These are phyloP conservation scores for Carex myosuroides DNA, from an alignment of 176 grass and related monocot genomes.

Conservation along the genomic window DNA sequence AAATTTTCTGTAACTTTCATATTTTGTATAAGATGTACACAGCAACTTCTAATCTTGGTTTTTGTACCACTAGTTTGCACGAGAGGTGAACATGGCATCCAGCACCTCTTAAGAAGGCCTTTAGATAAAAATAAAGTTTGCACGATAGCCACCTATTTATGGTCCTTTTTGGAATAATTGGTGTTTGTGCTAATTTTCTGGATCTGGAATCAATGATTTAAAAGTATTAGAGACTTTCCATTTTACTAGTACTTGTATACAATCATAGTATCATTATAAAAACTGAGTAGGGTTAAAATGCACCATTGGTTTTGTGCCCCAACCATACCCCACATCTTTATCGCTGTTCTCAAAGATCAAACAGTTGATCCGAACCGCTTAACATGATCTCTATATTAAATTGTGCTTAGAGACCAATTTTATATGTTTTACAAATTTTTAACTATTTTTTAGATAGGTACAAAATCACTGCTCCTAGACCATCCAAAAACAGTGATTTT, in stretches of 20 bases:
- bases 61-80: background rate
- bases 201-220: background rate
- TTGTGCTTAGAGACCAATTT: no score
- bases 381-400: no score
- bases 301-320: no score
- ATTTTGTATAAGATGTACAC: conserved; percentile 5
- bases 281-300: background rate
- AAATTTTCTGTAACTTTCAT: conserved; percentile 11
- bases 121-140: background rate
- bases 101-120: background rate
- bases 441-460: no score
- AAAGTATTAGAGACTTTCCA: background rate
- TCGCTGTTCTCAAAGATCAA: no score
- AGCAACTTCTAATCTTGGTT: background rate
- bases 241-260: background rate
- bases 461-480: no score
- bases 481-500: no score
- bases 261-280: background rate
- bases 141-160: background rate
- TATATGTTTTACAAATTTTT: no score
- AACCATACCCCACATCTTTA: no score
- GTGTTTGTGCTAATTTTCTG: background rate
- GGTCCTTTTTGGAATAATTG: background rate
- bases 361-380: no score
- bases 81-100: background rate